phyloP scores from a whole-genome alignment of 2,329 filamentous ascomycete genomes.

The Ophiostoma piceae region DNA sequence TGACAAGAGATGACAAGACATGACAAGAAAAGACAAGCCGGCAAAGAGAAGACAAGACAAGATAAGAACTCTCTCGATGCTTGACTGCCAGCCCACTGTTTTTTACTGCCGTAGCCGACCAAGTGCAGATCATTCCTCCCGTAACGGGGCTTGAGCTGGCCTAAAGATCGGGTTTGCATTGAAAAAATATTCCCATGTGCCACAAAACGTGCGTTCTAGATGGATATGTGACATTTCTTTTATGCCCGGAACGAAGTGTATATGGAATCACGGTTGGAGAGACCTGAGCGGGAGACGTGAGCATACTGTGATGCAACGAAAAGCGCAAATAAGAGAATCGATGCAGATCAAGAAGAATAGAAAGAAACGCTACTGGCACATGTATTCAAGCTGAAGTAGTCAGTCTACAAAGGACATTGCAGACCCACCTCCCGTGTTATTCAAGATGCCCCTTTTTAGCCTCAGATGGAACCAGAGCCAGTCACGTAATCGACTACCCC shows the following conservation, averaged over 20 bases:
- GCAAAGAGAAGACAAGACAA: neutral
- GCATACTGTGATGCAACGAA: neutral
- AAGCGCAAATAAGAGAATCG: neutral
- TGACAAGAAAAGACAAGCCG: neutral
- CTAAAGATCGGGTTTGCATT: neutral
- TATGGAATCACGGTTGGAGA: neutral
- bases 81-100: neutral
- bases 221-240: too few relatives aligned
- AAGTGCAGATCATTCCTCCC: neutral
- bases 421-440: neutral
- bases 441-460: neutral
- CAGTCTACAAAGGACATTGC: neutral
- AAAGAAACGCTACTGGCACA: neutral
- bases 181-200: too few relatives aligned
- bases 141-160: neutral
- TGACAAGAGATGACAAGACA: neutral
- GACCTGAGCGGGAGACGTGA: neutral
- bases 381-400: neutral
- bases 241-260: neutral
- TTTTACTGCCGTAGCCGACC: neutral
- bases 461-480: neutral
- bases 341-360: too few relatives aligned
- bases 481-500: conserved; percentile 5
- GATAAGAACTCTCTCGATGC: neutral
- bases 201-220: too few relatives aligned